A percentile compares a stretch with the other conserved stretches of the same genome.
Evolutionary conservation across 495 filamentous ascomycete species (phyloP).

Genomic region (Trichoderma virens): DNA sequence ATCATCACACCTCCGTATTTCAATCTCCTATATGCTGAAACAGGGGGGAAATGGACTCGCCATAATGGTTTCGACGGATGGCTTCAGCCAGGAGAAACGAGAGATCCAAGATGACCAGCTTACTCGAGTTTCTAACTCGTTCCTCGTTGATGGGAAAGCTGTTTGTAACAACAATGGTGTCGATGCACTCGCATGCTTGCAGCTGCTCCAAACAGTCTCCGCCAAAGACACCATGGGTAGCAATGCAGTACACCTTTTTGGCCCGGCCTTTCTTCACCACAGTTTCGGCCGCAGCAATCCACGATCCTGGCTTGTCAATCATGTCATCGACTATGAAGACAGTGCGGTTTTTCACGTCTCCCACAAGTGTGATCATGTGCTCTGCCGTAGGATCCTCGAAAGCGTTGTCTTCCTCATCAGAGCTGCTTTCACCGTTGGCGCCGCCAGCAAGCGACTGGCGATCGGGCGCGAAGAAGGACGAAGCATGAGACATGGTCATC

Average conservation of each 20-base stretch:
- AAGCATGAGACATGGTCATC: conserved; percentile 48
- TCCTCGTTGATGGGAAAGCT: conserved; percentile 81
- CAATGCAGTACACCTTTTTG: conserved; percentile 93
- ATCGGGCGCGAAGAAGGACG: conserved; percentile 47
- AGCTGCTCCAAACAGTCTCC: conserved; percentile 84
- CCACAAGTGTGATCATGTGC: conserved; percentile 91
- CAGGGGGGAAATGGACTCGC: conserved; percentile 75
- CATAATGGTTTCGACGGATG: conserved; percentile 92
- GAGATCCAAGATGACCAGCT: conserved; percentile 82
- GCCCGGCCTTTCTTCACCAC: conserved; percentile 88
- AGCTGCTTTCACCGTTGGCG: conserved; percentile 66
- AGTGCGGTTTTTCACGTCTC: conserved; percentile 75
- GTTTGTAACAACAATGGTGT: conserved; percentile 92
- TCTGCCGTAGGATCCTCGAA: conserved; percentile 68
- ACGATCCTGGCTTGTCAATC: conserved; percentile 94
- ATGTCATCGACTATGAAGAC: conserved; percentile 98
- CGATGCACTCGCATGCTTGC: conserved; percentile 84
- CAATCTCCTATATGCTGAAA: conserved; percentile 65
- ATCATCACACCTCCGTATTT: conserved; percentile 10
- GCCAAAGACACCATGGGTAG: conserved; percentile 91
- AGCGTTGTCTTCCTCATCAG: conserved; percentile 83
- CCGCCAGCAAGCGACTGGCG: conserved; percentile 72
- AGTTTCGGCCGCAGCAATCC: conserved; percentile 98
- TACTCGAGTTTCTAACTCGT: conserved; percentile 61
- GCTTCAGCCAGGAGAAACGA: conserved; percentile 83